These are phyloP conservation scores for Saccharomycopsis hybrid DNA, from an alignment of 1,139 yeast species.

Conservation along the genomic window DNA sequence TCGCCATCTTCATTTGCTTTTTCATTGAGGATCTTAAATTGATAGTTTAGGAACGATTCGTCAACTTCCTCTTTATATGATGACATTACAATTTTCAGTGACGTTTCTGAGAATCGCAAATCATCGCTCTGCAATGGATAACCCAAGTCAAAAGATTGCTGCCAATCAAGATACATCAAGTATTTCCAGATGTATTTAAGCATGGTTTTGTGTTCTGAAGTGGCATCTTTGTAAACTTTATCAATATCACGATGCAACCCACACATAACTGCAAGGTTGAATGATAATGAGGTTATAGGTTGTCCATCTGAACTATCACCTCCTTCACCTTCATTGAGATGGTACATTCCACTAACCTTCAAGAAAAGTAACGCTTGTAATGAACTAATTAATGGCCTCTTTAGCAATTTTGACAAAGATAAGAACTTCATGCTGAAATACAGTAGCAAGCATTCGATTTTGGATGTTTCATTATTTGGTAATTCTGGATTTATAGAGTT, in stretches of 20 bases:
- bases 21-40: constrained; percentile 8
- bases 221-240: constrained; percentile 6
- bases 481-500: constrained; percentile 10
- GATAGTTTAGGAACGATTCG: constrained; percentile 12
- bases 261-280: constrained; percentile 19
- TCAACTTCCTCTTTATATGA: constrained; percentile 3
- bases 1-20: constrained; percentile 7
- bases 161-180: constrained; percentile 15
- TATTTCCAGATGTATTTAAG: constrained; percentile 17
- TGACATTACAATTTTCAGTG: constrained; percentile 3
- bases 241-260: constrained; percentile 21
- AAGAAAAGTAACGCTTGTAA: constrained; percentile 20
- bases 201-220: constrained; percentile 10
- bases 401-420: constrained; percentile 13
- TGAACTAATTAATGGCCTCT: constrained; percentile 17
- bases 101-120: constrained; percentile 14
- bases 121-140: constrained; percentile 19
- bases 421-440: constrained; percentile 8
- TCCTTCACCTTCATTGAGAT: constrained; percentile 21
- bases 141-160: constrained; percentile 20
- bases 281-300: constrained; percentile 6
- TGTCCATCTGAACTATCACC: constrained; percentile 21
- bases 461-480: constrained; percentile 4
- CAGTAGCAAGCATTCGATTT: constrained; percentile 11
- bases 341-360: constrained; percentile 16